Conservation (phyloP, 2,329 filamentous ascomycete genomes). For the Pseudogymnoascus sp. region DNA sequence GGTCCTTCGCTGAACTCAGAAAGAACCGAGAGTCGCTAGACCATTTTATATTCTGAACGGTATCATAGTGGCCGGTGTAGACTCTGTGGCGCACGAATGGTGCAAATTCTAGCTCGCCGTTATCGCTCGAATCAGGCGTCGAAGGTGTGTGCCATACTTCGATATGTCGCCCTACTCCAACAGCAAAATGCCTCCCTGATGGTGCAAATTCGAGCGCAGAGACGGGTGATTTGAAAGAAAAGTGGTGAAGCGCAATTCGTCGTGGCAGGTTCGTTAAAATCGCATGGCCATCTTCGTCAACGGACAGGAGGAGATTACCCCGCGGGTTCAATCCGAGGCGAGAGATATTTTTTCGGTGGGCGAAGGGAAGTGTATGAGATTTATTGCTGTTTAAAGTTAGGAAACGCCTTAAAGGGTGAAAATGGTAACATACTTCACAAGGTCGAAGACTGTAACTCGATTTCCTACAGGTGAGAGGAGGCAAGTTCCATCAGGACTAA, state of each 20-base stretch:
- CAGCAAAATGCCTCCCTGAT: conserved; percentile 82
- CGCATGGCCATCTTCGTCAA: conserved; percentile 89
- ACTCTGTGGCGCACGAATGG: conserved; percentile 85
- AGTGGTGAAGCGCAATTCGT: conserved; percentile 82
- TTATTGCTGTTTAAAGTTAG: conserved; percentile 54
- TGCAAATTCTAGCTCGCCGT: conserved; percentile 85
- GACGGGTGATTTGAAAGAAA: conserved; percentile 81
- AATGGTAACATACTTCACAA: conserved; percentile 64
- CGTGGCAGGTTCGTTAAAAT: conserved; percentile 87
- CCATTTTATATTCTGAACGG: conserved; percentile 82
- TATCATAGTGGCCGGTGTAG: conserved; percentile 82
- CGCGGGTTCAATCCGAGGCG: conserved; percentile 80
- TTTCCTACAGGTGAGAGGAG: conserved; percentile 95
- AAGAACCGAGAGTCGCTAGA: conserved; percentile 95
- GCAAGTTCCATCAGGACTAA: conserved; percentile 91
- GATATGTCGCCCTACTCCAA: conserved; percentile 74
- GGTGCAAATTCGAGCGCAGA: conserved; percentile 84
- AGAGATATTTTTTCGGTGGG: conserved; percentile 88
- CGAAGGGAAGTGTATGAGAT: conserved; percentile 77
- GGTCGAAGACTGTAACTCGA: conserved; percentile 87
- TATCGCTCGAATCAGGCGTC: conserved; percentile 68
- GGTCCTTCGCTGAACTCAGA: conserved; percentile 80
- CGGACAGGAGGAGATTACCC: conserved; percentile 83
- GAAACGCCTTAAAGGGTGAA: not conserved
- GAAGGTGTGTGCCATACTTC: conserved; percentile 96